phyloP scores from a whole-genome alignment of 2,329 filamentous ascomycete species.

The Bipolaris bicolor region DNA sequence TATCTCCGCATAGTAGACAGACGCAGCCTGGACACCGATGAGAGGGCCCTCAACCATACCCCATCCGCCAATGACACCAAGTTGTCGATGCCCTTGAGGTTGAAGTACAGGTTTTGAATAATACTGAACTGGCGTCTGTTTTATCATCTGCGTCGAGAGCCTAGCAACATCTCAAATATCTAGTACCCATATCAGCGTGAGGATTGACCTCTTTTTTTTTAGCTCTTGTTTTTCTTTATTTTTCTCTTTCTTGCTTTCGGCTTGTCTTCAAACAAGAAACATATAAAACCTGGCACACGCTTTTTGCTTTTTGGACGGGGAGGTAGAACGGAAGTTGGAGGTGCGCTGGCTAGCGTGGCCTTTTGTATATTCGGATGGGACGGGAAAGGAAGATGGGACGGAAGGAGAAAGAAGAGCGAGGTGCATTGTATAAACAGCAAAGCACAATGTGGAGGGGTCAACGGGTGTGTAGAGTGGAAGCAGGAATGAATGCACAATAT shows the following conservation, averaged over 20 bases:
- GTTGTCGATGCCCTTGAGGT: constrained; percentile 46
- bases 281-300: constrained; percentile 22
- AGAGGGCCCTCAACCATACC: constrained; percentile 43
- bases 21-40: constrained; percentile 48
- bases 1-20: constrained; percentile 44
- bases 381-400: background rate
- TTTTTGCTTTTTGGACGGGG: constrained; percentile 1
- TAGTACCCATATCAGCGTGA: constrained; percentile 8
- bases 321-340: background rate
- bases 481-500: constrained; percentile 2
- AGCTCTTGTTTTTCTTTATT: background rate
- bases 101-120: constrained; percentile 46
- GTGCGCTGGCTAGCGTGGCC: constrained; percentile 9
- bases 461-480: background rate
- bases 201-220: background rate
- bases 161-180: constrained; percentile 23
- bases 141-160: constrained; percentile 45
- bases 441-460: constrained; percentile 1
- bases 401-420: background rate
- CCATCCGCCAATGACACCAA: background rate
- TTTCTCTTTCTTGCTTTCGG: background rate
- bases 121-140: constrained; percentile 21
- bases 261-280: constrained; percentile 23
- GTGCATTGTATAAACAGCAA: background rate
- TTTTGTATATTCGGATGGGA: background rate